A percentile compares a stretch with the other conserved stretches of the same genome.
Conservation (phyloP, 129 eudicot species). For the Pittosporum tobira region DNA sequence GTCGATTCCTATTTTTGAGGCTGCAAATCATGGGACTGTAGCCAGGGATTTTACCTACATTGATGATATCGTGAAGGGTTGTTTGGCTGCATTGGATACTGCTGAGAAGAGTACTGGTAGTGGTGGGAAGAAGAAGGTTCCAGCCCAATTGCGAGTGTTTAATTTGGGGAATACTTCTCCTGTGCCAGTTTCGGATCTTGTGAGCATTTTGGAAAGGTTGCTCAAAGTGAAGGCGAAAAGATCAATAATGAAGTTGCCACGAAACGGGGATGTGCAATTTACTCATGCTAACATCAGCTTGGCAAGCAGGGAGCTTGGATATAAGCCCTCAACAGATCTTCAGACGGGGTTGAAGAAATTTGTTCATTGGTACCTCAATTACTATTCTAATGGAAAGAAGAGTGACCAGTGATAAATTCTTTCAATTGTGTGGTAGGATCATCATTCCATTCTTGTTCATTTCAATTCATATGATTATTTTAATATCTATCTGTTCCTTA, state of each 20-base stretch:
- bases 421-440: constrained; percentile 22
- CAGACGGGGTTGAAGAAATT: constrained; percentile 83
- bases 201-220: constrained; percentile 61
- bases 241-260: constrained; percentile 54
- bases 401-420: constrained; percentile 38
- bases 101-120: constrained; percentile 87
- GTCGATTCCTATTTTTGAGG: constrained; percentile 61
- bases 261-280: constrained; percentile 77
- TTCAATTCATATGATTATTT: constrained; percentile 45
- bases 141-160: constrained; percentile 63
- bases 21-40: constrained; percentile 63
- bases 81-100: constrained; percentile 73
- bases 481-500: constrained; percentile 14
- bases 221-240: constrained; percentile 71
- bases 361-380: constrained; percentile 71
- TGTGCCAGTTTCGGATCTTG: constrained; percentile 68
- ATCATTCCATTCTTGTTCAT: constrained; percentile 48
- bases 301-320: constrained; percentile 65
- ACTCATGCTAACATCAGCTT: constrained; percentile 77
- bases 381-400: constrained; percentile 56
- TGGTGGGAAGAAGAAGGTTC: constrained; percentile 75
- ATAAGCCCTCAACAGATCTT: constrained; percentile 71
- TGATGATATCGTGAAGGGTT: constrained; percentile 85
- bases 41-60: constrained; percentile 83
- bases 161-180: constrained; percentile 85